Conservation (phyloP, 768 basidiomycete species). For the Tulasnella sp. region DNA sequence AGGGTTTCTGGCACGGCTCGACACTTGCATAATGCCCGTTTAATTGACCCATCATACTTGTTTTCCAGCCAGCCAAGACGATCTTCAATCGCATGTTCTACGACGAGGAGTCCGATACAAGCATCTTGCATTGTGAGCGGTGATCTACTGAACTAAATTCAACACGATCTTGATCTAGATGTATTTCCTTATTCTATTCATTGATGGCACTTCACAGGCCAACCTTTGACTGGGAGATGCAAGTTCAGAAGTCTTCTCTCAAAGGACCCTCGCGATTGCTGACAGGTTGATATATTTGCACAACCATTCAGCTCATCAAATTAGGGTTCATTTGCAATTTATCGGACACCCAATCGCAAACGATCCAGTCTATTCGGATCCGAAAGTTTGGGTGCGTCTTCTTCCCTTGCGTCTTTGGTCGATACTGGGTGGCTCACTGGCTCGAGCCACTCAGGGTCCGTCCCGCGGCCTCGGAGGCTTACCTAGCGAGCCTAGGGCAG, state of each 20-base stretch:
- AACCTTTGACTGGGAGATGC: constrained; percentile 89
- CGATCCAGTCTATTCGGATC: constrained; percentile 82
- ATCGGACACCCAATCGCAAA: constrained; percentile 91
- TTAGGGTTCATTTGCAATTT: constrained; percentile 92
- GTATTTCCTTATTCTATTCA: background rate
- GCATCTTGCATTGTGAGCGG: constrained; percentile 68
- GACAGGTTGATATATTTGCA: too few relatives aligned
- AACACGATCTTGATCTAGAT: constrained; percentile 10
- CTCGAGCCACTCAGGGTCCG: constrained; percentile 18
- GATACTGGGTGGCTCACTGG: background rate
- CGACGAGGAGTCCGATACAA: constrained; percentile 67
- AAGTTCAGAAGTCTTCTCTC: constrained; percentile 27
- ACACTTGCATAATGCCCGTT: too few relatives aligned
- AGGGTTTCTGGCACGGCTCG: too few relatives aligned
- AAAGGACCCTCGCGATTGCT: too few relatives aligned
- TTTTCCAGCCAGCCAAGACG: constrained; percentile 83
- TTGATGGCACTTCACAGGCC: constrained; percentile 36
- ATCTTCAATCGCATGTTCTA: constrained; percentile 76
- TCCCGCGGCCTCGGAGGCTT: constrained; percentile 15
- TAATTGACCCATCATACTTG: too few relatives aligned
- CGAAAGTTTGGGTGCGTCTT: constrained; percentile 27
- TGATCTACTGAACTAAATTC: too few relatives aligned
- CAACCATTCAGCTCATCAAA: constrained; percentile 82
- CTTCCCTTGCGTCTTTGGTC: background rate
- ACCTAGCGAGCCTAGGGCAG: background rate